Percentiles rank a stretch among this genome's conserved stretches.
phyloP scores from a whole-genome alignment of 345 rosid species.

The Eutrema japonicum region DNA sequence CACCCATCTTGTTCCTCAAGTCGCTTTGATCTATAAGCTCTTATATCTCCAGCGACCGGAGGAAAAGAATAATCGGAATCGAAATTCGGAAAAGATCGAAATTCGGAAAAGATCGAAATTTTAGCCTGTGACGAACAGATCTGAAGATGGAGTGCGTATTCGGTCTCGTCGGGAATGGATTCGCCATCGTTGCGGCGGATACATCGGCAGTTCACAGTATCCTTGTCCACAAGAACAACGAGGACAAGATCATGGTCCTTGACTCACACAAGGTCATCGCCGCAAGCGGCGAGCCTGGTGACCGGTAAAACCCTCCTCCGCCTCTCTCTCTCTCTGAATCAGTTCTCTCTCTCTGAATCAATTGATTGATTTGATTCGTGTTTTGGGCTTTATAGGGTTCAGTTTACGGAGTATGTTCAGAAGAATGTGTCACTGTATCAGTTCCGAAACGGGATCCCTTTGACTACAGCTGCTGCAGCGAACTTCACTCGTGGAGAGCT shows the following conservation, averaged over 20 bases:
- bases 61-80: neutral
- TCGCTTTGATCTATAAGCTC: constrained; percentile 37
- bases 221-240: constrained; percentile 87
- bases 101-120: neutral
- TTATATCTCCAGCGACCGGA: constrained; percentile 29
- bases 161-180: constrained; percentile 88
- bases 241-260: constrained; percentile 95
- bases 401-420: constrained; percentile 94
- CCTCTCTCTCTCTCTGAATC: constrained; percentile 3
- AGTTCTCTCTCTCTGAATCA: constrained; percentile 1
- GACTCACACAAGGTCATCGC: constrained; percentile 96
- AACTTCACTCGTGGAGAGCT: constrained; percentile 94
- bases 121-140: constrained; percentile 29
- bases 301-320: constrained; percentile 54
- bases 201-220: constrained; percentile 93
- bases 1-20: constrained; percentile 47
- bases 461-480: constrained; percentile 90
- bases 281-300: constrained; percentile 97
- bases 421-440: constrained; percentile 94
- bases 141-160: constrained; percentile 91
- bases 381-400: constrained; percentile 58
- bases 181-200: constrained; percentile 82
- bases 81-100: constrained; percentile 2
- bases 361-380: neutral
- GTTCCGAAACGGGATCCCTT: constrained; percentile 89